phyloP scores from a whole-genome alignment of 2,329 filamentous ascomycete species.

The Pseudogymnoascus sp. region DNA sequence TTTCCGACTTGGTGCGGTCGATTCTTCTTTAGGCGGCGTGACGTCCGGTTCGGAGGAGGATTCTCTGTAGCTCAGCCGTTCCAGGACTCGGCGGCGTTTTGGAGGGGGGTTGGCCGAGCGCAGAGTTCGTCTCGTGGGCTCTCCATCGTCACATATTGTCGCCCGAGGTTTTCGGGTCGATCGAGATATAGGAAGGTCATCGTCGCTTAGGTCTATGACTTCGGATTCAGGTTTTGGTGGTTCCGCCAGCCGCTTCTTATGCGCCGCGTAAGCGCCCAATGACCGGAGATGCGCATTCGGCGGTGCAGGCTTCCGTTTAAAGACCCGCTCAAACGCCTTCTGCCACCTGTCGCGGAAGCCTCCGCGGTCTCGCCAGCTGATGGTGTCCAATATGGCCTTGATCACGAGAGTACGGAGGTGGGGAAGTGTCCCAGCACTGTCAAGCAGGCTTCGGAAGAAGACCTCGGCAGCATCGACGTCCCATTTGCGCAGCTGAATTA shows the following conservation, averaged over 20 bases:
- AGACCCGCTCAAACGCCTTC: slow-evolving; percentile 57
- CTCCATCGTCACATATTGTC: neutral
- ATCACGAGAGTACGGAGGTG: slow-evolving; percentile 62
- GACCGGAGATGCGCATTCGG: slow-evolving; percentile 16
- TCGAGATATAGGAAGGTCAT: neutral
- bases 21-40: neutral
- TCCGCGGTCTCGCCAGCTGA: slow-evolving; percentile 70
- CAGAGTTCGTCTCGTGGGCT: slow-evolving; percentile 12
- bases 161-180: neutral
- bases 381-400: slow-evolving; percentile 67
- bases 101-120: slow-evolving; percentile 19
- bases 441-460: slow-evolving; percentile 70
- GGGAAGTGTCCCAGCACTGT: slow-evolving; percentile 56
- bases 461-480: slow-evolving; percentile 58
- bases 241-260: neutral
- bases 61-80: neutral
- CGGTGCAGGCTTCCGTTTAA: slow-evolving; percentile 42
- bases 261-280: slow-evolving; percentile 5
- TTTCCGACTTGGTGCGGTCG: slow-evolving; percentile 11
- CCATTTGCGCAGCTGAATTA: slow-evolving; percentile 72
- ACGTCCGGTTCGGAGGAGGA: neutral
- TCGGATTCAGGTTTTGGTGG: neutral
- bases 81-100: neutral
- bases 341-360: slow-evolving; percentile 73
- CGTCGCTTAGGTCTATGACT: neutral